phyloP scores from a whole-genome alignment of 768 basidiomycete genomes.

The Pleurotus citrinopileatus region DNA sequence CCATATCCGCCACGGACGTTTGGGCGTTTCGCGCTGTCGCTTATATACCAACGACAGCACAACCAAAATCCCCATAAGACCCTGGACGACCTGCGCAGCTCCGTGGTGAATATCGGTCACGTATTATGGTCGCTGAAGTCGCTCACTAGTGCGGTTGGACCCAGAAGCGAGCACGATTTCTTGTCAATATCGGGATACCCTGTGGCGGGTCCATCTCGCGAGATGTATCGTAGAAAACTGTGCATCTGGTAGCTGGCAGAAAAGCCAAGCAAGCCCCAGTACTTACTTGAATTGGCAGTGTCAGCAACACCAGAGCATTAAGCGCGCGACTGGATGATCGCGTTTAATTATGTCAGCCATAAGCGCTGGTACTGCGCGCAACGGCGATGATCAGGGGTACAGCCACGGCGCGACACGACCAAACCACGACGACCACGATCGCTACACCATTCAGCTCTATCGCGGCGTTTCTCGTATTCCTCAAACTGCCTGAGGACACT shows the following conservation, averaged over 20 bases:
- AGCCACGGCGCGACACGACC: slow-evolving; percentile 10
- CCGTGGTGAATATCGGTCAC: slow-evolving; percentile 48
- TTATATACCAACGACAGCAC: slow-evolving; percentile 85
- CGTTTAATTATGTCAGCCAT: background rate
- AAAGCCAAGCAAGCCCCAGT: background rate
- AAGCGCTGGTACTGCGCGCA: background rate
- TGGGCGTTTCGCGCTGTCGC: slow-evolving; percentile 80
- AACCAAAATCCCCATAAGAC: slow-evolving; percentile 88
- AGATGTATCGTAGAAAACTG: background rate
- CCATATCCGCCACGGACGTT: slow-evolving; percentile 94
- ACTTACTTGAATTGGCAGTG: background rate
- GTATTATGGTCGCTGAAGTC: slow-evolving; percentile 29
- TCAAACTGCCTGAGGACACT: background rate
- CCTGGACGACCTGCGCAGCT: slow-evolving; percentile 73
- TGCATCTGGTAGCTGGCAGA: slow-evolving; percentile 8
- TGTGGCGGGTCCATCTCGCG: slow-evolving; percentile 13
- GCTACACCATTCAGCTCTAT: background rate
- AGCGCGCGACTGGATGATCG: background rate
- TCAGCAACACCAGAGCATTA: background rate
- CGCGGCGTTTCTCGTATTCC: too few relatives aligned
- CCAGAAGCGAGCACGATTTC: slow-evolving; percentile 49
- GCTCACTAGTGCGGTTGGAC: slow-evolving; percentile 48
- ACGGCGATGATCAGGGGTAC: background rate
- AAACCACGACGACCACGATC: slow-evolving; percentile 7
- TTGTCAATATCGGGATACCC: slow-evolving; percentile 41